Evolutionary conservation across 208 protist species (phyloP).

Genomic region (Entamoeba invadens): DNA sequence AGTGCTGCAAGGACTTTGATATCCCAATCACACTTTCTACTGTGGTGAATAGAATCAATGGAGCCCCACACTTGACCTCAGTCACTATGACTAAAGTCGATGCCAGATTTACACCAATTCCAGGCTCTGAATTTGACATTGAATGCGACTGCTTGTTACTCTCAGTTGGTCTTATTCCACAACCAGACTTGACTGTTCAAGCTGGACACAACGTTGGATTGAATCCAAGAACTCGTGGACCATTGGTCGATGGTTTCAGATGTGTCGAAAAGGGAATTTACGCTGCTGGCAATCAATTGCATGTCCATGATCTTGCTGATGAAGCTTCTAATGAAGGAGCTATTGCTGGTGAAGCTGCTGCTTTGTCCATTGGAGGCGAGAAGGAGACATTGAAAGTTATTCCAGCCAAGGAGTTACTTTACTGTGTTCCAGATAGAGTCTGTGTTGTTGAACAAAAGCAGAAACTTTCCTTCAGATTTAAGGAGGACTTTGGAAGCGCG

Average conservation of each 20-base stretch:
- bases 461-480: background rate
- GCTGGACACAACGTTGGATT: background rate
- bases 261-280: background rate
- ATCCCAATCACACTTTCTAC: conserved; percentile 11
- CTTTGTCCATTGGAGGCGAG: background rate
- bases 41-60: conserved; percentile 8
- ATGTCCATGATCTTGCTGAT: conserved; percentile 20
- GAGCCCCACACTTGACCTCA: background rate
- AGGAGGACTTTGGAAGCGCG: background rate
- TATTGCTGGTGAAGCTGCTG: conserved; percentile 8
- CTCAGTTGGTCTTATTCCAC: conserved; percentile 13
- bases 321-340: conserved; percentile 9
- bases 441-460: background rate
- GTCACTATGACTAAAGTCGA: conserved; percentile 6
- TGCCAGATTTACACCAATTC: background rate
- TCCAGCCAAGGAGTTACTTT: background rate
- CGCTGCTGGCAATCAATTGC: conserved; percentile 9
- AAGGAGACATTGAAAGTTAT: background rate
- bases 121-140: background rate
- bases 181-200: background rate
- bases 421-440: background rate
- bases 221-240: conserved; percentile 1
- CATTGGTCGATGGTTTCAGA: background rate
- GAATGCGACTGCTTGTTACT: conserved; percentile 19
- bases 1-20: conserved; percentile 12